Evolutionary conservation across 2,329 filamentous ascomycete species (phyloP).

Genomic region (Fusarium napiforme): DNA sequence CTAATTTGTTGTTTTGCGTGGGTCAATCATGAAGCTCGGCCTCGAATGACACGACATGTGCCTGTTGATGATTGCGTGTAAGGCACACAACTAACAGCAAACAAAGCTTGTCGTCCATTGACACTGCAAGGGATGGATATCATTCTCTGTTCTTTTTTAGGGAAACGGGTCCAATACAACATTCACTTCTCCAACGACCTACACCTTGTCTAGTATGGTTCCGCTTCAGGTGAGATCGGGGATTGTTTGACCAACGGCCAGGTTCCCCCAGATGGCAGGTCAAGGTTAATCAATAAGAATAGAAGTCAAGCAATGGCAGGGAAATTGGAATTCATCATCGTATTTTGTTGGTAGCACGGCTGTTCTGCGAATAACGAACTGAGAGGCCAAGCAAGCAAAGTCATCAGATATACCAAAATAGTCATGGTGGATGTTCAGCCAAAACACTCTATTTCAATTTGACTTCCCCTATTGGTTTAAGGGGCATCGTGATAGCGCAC

Average conservation of each 20-base stretch:
- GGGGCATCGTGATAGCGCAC: conserved; percentile 34
- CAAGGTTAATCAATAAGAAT: conserved; percentile 36
- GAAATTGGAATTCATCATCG: conserved; percentile 4
- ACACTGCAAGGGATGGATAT: conserved; percentile 25
- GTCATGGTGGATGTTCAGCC: conserved; percentile 14
- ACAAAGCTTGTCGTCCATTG: conserved; percentile 16
- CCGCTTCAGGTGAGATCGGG: conserved; percentile 46
- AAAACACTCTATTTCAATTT: conserved; percentile 10
- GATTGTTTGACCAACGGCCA: conserved; percentile 35
- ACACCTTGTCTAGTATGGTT: conserved; percentile 37
- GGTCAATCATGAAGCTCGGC: conserved; percentile 20
- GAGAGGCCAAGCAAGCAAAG: background rate
- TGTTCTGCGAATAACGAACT: background rate
- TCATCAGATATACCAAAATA: conserved; percentile 16
- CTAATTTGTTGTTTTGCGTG: conserved; percentile 6
- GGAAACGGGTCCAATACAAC: conserved; percentile 38
- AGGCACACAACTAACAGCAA: background rate
- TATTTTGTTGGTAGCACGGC: background rate
- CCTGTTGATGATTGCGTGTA: conserved; percentile 19
- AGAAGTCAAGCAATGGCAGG: conserved; percentile 20
- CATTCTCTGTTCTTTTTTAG: conserved; percentile 37
- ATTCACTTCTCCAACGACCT: background rate
- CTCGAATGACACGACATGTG: background rate
- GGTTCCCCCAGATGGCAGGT: conserved; percentile 41
- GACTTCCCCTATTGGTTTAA: conserved; percentile 11